Evolutionary conservation across 805 yeast genomes (phyloP).

Genomic region (Danielozyma ontarioensis): DNA sequence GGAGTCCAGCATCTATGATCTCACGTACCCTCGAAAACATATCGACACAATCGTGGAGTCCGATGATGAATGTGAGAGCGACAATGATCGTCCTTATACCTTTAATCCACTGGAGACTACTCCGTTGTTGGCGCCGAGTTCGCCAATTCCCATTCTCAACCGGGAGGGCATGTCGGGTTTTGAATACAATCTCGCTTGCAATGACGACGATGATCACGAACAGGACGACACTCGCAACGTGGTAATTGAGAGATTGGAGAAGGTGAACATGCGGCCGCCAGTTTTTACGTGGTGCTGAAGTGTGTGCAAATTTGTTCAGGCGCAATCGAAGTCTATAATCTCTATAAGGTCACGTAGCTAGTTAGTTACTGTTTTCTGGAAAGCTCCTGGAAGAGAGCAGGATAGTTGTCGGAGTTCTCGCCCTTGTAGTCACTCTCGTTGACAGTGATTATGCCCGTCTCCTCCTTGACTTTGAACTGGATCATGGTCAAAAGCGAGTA

Average conservation of each 20-base stretch:
- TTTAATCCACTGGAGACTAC: no score
- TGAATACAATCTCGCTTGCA: conserved; percentile 5
- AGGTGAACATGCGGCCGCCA: conserved; percentile 52
- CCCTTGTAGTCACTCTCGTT: conserved; percentile 18
- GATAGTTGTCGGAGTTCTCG: conserved; percentile 14
- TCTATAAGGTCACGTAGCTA: background rate
- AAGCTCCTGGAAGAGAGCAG: conserved; percentile 11
- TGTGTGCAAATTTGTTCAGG: no score
- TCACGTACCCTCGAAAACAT: background rate
- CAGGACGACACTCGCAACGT: conserved; percentile 35
- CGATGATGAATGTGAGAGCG: background rate
- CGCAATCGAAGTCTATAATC: no score
- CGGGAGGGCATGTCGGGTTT: conserved; percentile 5
- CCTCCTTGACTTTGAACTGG: conserved; percentile 14
- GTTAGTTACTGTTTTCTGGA: conserved; percentile 1
- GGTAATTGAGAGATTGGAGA: conserved; percentile 55
- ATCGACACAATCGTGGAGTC: background rate
- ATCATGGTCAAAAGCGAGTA: conserved; percentile 17
- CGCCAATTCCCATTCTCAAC: conserved; percentile 1
- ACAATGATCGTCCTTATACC: no score
- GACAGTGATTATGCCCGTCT: conserved; percentile 15
- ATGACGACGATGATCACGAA: background rate
- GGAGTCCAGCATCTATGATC: conserved; percentile 19
- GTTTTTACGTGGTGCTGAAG: conserved; percentile 64
- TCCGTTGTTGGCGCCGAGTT: conserved; percentile 1